Conservation (phyloP, 495 filamentous ascomycete genomes). For the Sabuloglossum arenarium region DNA sequence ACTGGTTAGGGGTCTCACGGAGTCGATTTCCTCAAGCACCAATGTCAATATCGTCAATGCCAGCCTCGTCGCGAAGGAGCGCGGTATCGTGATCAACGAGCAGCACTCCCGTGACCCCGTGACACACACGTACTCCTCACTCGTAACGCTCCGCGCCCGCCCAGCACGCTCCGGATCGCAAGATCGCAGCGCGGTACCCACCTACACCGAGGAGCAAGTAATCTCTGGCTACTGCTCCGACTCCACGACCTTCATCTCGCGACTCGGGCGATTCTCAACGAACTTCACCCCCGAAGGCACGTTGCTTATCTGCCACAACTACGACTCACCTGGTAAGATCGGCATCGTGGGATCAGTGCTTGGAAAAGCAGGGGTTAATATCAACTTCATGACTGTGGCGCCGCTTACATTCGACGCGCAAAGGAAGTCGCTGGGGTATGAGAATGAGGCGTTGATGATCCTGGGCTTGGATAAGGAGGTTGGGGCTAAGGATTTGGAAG, state of each 20-base stretch:
- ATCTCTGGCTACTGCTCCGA: conserved; percentile 45
- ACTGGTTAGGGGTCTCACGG: conserved; percentile 43
- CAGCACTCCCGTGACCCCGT: conserved; percentile 29
- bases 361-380: conserved; percentile 43
- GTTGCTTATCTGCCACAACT: conserved; percentile 45
- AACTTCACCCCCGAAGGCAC: conserved; percentile 43
- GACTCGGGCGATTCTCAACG: conserved; percentile 40
- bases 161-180: conserved; percentile 12
- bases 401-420: conserved; percentile 14
- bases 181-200: conserved; percentile 4
- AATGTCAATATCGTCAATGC: conserved; percentile 61
- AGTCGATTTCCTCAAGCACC: conserved; percentile 32
- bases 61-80: conserved; percentile 41
- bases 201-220: conserved; percentile 24
- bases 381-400: conserved; percentile 50
- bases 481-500: conserved; percentile 29
- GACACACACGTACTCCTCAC: conserved; percentile 32
- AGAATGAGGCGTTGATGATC: conserved; percentile 52
- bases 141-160: conserved; percentile 34
- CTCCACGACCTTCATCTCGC: conserved; percentile 36
- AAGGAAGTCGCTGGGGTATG: conserved; percentile 7
- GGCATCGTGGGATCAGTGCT: conserved; percentile 43
- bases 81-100: conserved; percentile 49
- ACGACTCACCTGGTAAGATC: conserved; percentile 53
- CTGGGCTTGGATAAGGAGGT: conserved; percentile 39